Base-by-base conservation (phyloP, 2,329 filamentous ascomycete species). In the Neopestalotiopsis sp. region DNA sequence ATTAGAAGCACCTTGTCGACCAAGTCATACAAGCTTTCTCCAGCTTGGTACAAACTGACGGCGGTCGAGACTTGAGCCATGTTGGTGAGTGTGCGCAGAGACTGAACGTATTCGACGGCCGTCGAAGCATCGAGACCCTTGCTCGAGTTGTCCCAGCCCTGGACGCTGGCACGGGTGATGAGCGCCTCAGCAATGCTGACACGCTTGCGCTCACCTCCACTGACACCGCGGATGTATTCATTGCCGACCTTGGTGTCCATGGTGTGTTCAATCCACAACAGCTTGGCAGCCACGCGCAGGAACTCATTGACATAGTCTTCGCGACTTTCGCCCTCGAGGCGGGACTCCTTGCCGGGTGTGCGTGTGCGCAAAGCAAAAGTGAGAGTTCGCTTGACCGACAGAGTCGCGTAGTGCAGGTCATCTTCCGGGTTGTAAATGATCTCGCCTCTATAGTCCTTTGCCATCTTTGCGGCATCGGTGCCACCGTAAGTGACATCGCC, bases 41-140 rank as follows among this genome's bases (percentile, higher is more conserved):
- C 53, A 20, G 65, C 64, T 20, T 63, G 61, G n/a, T 69, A 67
- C n/a, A 62, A 32, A 68, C 67, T 70, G 65, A 73, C 70, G 34
- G 70, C 67, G n/a, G 69, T 69, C 4, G 70, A 68, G 12, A 68
- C 66, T 13, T 66, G 61, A 2, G 59, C 56, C 45, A 67, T 30
- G 45, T 62, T 65, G 13, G 68, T 64, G 38, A 63, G 62, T 5
- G 32, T 45, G 4, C 90, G 88, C 9, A 94, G 83, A 1, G 90
- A 93, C 81, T 89, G 91, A 80, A 88, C 90, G 77, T 94, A 94
- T 79, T 93, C 91, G 70, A 94, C 87, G 66, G 92, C 91, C 79
- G 93, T 94, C 80, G 91, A 91, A 38, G 88, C 91, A 80, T 94
- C 91, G 40, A 94, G 84, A 80, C 91, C 91, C 81, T 92, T 86